Conservation (phyloP, 2,329 filamentous ascomycete genomes). For the Colletotrichum noveboracense region DNA sequence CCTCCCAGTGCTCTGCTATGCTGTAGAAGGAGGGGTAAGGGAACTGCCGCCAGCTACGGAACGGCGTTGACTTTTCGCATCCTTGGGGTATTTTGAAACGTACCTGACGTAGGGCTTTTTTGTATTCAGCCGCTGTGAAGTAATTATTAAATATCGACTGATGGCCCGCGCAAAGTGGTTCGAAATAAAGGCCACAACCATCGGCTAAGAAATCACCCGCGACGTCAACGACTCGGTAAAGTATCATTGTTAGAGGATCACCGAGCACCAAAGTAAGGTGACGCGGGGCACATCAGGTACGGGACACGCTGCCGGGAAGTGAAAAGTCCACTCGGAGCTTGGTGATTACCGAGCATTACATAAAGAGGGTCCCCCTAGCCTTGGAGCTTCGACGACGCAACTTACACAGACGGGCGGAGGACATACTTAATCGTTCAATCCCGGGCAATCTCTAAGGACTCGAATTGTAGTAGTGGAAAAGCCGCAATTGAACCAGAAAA, state of each 20-base stretch:
- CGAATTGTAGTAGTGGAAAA: not conserved
- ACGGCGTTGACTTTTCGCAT: not conserved
- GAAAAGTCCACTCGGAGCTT: not conserved
- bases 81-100: not conserved
- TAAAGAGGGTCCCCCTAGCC: not conserved
- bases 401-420: not conserved
- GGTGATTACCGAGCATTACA: constrained; percentile 23
- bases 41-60: not conserved
- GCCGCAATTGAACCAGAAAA: not conserved
- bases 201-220: not conserved
- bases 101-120: not conserved
- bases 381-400: not conserved
- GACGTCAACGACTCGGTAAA: not conserved
- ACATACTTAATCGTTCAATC: not conserved
- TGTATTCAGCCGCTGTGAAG: not conserved
- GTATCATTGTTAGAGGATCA: not conserved
- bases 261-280: too few species aligned
- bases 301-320: not conserved
- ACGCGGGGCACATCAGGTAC: not conserved
- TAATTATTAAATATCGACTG: not conserved
- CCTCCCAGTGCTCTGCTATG: not conserved
- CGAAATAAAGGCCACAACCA: not conserved
- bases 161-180: not conserved
- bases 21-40: not conserved
- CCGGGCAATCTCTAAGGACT: not conserved